Conservation (phyloP, 2,329 filamentous ascomycete species). For the Claviceps arundinis region DNA sequence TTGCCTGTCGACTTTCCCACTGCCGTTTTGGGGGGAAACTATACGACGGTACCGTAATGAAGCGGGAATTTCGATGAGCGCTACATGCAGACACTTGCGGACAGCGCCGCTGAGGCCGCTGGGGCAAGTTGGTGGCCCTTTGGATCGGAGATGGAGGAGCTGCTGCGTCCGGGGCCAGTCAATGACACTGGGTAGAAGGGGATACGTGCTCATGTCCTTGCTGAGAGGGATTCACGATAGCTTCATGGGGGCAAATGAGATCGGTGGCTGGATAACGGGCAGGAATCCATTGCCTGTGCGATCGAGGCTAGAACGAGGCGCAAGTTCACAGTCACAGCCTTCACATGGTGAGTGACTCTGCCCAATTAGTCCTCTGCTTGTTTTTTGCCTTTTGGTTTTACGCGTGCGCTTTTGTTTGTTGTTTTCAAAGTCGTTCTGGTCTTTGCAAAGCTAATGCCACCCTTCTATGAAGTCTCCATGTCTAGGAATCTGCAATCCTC, state of each 20-base stretch:
- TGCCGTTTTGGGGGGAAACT: background rate
- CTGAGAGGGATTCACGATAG: conserved; percentile 7
- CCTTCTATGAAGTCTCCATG: background rate
- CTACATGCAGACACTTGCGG: conserved; percentile 9
- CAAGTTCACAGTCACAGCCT: background rate
- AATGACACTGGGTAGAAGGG: conserved; percentile 1
- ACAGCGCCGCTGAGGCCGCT: conserved; percentile 4
- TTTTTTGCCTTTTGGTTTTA: background rate
- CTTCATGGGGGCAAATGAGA: conserved; percentile 7
- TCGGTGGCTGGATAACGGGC: conserved; percentile 7
- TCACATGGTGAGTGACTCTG: background rate
- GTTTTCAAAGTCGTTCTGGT: background rate
- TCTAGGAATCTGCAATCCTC: conserved; percentile 7
- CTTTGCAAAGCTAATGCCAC: background rate
- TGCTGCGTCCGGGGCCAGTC: background rate
- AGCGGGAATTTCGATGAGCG: conserved; percentile 9
- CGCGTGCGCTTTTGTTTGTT: background rate
- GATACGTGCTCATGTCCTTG: conserved; percentile 6
- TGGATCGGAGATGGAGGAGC: background rate
- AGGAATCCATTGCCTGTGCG: conserved; percentile 1
- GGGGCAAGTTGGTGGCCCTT: conserved; percentile 1
- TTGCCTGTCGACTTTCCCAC: background rate
- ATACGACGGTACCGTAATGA: conserved; percentile 5
- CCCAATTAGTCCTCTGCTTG: background rate
- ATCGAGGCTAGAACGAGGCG: background rate